Evolutionary conservation across 106 monocot species (phyloP), one percentile per base, ranked within the genome.

Genomic region (Dioscorea alata): DNA sequence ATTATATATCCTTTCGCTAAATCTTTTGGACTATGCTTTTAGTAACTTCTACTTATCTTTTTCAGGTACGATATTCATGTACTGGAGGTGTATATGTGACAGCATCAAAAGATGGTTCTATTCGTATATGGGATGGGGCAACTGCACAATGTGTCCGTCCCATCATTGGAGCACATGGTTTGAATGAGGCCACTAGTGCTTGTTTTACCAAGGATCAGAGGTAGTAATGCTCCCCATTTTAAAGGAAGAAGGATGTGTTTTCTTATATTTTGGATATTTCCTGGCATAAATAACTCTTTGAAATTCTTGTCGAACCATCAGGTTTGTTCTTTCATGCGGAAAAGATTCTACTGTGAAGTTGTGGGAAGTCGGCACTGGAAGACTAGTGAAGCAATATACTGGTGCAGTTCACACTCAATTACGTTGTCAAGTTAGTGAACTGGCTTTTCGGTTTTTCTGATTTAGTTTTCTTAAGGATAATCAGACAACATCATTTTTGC

Each of bases 281-380:
- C 6, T 42, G 42, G 0, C 42, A 42, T 42, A 28, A 28, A 28
- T 28, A 28, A 1, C 28, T 28, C 28, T 28, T 28, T 28, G 28
- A 28, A 28, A 28, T 28, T 28, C 28, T 28, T 57, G 10, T 32
- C 49, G 54, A 50, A 34, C 73, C 14, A 52, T 16, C 64, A 95
- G 95, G 74, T 91, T 79, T 68, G 68, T 96, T 34, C 95, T 96
- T 70, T 96, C 95, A 35, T 91, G 88, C 64, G 95, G 95, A 50
- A 96, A 96, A 75, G 95, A 96, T 74, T 96, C 95, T 61, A 74
- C 77, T 57, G 60, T 81, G 51, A 96, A 96, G 71, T 69, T 96
- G 68, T 96, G 95, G 95, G 95, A 96, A 65, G 88, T 86, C 53
- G 85, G 88, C 31, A 86, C 95, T 33, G 95, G 95, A 69, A 88